Conservation (phyloP, 371 early-diverging fungal genomes). For the Mortierella sp. region DNA sequence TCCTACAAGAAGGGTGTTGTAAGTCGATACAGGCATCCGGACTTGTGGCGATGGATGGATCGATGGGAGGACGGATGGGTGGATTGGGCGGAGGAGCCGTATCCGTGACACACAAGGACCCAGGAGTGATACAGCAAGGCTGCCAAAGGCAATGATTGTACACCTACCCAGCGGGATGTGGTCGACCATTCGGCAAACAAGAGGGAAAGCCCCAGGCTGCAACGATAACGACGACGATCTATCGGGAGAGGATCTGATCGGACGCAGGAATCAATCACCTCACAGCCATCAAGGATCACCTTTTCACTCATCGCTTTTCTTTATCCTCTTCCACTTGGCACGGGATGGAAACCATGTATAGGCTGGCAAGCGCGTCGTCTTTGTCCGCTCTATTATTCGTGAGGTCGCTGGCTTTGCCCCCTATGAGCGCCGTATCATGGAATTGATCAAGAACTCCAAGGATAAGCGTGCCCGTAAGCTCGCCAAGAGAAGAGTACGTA, state of each 20-base stretch:
- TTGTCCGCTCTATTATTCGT: conserved; percentile 94
- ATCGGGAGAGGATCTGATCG: no score
- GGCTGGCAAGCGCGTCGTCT: conserved; percentile 86
- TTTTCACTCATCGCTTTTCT: background rate
- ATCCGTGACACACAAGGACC: background rate
- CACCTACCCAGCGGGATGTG: no score
- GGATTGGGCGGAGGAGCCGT: conserved; percentile 15
- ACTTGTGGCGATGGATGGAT: conserved; percentile 26
- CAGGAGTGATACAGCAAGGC: no score
- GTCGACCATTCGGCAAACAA: no score
- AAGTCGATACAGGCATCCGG: conserved; percentile 15
- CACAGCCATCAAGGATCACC: background rate
- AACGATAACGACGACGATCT: no score
- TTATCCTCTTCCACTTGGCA: background rate
- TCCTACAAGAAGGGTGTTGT: conserved; percentile 88
- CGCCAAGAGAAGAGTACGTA: conserved; percentile 94
- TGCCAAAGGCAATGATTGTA: no score
- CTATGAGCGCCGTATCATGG: conserved; percentile 99
- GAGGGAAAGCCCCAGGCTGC: no score
- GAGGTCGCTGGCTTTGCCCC: conserved; percentile 99
- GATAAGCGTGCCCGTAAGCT: conserved; percentile 99
- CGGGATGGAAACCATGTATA: conserved; percentile 56
- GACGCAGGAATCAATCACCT: background rate
- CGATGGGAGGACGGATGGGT: conserved; percentile 4
- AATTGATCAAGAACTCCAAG: conserved; percentile 99